These are phyloP conservation scores for Talaromyces sp. DNA, from an alignment of 2,329 filamentous ascomycete genomes.

Conservation along the genomic window DNA sequence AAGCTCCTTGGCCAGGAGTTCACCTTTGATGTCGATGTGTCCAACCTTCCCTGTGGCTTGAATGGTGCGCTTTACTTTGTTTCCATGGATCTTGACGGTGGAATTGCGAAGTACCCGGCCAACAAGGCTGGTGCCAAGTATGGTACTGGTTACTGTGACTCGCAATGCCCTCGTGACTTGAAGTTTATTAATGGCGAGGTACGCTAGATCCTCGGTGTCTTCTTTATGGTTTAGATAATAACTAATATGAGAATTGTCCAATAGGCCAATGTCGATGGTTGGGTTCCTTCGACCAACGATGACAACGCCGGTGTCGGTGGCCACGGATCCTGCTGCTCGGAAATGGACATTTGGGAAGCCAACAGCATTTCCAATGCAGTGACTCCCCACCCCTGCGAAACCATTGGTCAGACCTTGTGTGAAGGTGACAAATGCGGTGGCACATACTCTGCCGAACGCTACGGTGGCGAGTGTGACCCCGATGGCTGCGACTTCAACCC, in stretches of 20 bases:
- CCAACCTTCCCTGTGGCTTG: slow-evolving; percentile 62
- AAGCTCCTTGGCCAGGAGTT: slow-evolving; percentile 64
- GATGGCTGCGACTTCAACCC: slow-evolving; percentile 69
- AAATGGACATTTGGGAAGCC: slow-evolving; percentile 69
- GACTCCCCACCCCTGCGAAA: slow-evolving; percentile 62
- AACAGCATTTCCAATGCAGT: slow-evolving; percentile 61
- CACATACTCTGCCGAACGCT: slow-evolving; percentile 50
- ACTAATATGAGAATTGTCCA: slow-evolving; percentile 25
- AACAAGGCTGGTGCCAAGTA: slow-evolving; percentile 58
- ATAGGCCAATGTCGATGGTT: slow-evolving; percentile 54
- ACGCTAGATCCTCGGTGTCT: slow-evolving; percentile 16
- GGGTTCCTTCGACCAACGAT: slow-evolving; percentile 50
- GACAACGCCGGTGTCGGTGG: slow-evolving; percentile 50
- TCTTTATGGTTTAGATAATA: slow-evolving; percentile 12
- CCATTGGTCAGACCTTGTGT: slow-evolving; percentile 50
- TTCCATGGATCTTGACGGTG: slow-evolving; percentile 52
- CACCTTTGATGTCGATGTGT: slow-evolving; percentile 69
- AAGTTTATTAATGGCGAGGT: slow-evolving; percentile 52
- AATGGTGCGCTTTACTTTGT: slow-evolving; percentile 68
- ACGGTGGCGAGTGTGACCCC: slow-evolving; percentile 61
- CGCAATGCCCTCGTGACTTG: slow-evolving; percentile 52
- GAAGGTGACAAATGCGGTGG: slow-evolving; percentile 50
- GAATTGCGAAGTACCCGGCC: slow-evolving; percentile 44
- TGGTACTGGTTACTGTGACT: slow-evolving; percentile 62
- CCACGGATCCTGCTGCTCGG: slow-evolving; percentile 60